A percentile compares a stretch with the other conserved stretches of the same genome.
Evolutionary conservation across 1,139 yeast genomes (phyloP).

Genomic region (Blastobotrys raffinosifermentans): DNA sequence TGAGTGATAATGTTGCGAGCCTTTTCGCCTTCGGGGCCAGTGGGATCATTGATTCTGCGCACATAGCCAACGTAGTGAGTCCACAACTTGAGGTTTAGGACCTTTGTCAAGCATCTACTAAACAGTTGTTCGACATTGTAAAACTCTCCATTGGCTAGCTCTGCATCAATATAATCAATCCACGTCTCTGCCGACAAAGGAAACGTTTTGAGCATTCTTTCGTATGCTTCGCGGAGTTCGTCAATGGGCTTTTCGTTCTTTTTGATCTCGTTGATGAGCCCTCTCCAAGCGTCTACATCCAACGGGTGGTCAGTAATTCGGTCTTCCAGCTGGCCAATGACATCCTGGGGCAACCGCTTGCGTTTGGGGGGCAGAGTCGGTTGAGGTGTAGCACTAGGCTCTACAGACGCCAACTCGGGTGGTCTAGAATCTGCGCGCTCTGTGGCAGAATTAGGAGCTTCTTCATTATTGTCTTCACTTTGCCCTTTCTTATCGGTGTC

Average conservation of each 20-base stretch:
- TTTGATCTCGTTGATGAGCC: conserved; percentile 49
- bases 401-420: too few species aligned
- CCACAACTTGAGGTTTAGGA: conserved; percentile 64
- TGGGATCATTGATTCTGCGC: conserved; percentile 63
- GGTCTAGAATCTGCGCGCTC: too few species aligned
- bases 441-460: neutral
- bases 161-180: conserved; percentile 67
- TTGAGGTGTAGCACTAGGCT: too few species aligned
- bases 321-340: conserved; percentile 56
- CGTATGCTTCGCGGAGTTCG: conserved; percentile 54
- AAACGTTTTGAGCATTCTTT: conserved; percentile 56
- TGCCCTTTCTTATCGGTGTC: too few species aligned
- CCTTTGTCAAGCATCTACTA: conserved; percentile 52
- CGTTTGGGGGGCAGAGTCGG: conserved; percentile 26
- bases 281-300: conserved; percentile 53
- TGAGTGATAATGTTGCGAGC: conserved; percentile 71
- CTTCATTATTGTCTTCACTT: neutral
- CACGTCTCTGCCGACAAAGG: conserved; percentile 58
- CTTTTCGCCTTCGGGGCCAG: conserved; percentile 77
- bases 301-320: conserved; percentile 50
- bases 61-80: conserved; percentile 62
- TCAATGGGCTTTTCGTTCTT: conserved; percentile 53
- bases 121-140: conserved; percentile 60
- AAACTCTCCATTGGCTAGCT: conserved; percentile 64
- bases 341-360: conserved; percentile 38